These are phyloP conservation scores for Ogataea thermomethanolica DNA, from an alignment of 805 yeast species.

Conservation along the genomic window DNA sequence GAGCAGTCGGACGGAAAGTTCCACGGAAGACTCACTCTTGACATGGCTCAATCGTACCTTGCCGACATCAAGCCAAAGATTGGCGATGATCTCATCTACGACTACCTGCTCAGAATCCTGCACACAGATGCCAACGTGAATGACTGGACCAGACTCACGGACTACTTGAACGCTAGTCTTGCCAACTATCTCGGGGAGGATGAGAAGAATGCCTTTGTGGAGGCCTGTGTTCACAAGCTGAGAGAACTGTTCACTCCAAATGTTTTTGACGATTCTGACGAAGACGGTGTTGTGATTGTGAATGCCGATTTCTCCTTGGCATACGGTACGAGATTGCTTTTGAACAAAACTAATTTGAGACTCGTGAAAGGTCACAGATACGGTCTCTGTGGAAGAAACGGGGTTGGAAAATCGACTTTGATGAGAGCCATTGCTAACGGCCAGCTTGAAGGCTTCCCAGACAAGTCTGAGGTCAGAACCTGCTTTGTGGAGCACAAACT, in stretches of 20 bases:
- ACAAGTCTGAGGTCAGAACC: slow-evolving; percentile 77
- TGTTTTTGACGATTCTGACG: slow-evolving; percentile 55
- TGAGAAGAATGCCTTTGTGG: slow-evolving; percentile 39
- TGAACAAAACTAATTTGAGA: slow-evolving; percentile 87
- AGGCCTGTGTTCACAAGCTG: slow-evolving; percentile 43
- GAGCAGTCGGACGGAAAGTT: slow-evolving; percentile 66
- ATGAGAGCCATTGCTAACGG: slow-evolving; percentile 97
- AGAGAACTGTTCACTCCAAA: slow-evolving; percentile 54
- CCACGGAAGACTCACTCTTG: slow-evolving; percentile 66
- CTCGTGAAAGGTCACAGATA: slow-evolving; percentile 92
- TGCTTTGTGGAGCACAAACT: slow-evolving; percentile 96
- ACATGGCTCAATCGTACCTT: slow-evolving; percentile 48
- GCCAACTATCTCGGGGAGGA: slow-evolving; percentile 34
- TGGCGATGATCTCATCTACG: slow-evolving; percentile 37
- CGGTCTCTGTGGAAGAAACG: slow-evolving; percentile 97
- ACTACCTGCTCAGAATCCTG: slow-evolving; percentile 51
- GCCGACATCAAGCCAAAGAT: slow-evolving; percentile 27
- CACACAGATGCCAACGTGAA: slow-evolving; percentile 68
- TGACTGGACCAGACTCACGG: slow-evolving; percentile 61
- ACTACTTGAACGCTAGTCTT: slow-evolving; percentile 45
- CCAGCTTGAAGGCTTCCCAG: slow-evolving; percentile 96
- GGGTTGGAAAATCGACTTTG: slow-evolving; percentile 97
- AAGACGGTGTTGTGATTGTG: slow-evolving; percentile 87
- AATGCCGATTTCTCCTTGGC: slow-evolving; percentile 95
- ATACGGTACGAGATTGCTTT: slow-evolving; percentile 94